Evolutionary conservation across 768 basidiomycete genomes (phyloP), one percentile per base, ranked within the genome.

Genomic region (Tylopilus sp.): DNA sequence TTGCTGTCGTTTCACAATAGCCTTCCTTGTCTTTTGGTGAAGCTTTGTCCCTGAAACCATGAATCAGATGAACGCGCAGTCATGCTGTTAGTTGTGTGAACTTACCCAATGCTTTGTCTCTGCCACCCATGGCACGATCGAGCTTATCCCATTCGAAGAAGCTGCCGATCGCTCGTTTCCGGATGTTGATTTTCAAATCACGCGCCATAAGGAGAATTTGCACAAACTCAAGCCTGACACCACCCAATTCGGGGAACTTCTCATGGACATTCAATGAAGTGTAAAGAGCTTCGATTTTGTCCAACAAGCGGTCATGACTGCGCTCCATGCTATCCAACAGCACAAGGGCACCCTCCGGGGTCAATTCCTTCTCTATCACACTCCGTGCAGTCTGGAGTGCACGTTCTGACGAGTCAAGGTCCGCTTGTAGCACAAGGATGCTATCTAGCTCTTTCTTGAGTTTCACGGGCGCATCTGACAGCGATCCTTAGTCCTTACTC

Each of bases 71-170:
- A 25, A 25, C n/a, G n/a, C n/a, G n/a, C n/a, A n/a, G n/a, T n/a
- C n/a, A n/a, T n/a, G n/a, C n/a, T n/a, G n/a, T n/a, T n/a, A n/a
- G n/a, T n/a, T n/a, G n/a, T n/a, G n/a, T n/a, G n/a, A n/a, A n/a
- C n/a, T n/a, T 41, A 48, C 46, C 52, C 8, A 62, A 33, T 4
- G 71, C 48, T 21, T 72, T 54, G 7, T 71, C 56, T 3, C 38
- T 26, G 3, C 49, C 50, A 9, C 50, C 31, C 0, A 55, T 21
- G 0, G 38, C 38, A 4, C 6, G 13, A 9, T 54, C 48, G 1
- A 50, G 9, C 19, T 54, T 54, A 17, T 54, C 29, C 48, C 52
- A 53, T 7, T 53, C 26, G 6, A 48, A 54, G 12, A 54, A 48
- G 10, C 47, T 54, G 0, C 31, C 49, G 11, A 55, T 51, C 0